A percentile compares a stretch with the other conserved stretches of the same genome.
Conservation (phyloP, 140 eudicot species). For the Anethum foeniculum region DNA sequence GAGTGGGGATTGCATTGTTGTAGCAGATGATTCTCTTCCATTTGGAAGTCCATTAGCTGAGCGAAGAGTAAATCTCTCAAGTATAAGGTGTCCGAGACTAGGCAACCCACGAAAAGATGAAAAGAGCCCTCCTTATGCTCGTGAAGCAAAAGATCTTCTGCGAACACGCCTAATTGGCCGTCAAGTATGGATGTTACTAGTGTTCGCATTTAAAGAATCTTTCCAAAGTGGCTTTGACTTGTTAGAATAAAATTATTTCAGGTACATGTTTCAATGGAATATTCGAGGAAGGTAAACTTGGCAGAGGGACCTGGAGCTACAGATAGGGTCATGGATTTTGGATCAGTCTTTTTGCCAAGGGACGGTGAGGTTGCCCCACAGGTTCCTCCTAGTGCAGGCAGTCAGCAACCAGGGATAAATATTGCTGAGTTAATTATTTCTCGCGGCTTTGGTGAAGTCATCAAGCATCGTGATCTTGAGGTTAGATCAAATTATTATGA, state of each 20-base stretch:
- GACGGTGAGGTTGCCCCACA: conserved; percentile 43
- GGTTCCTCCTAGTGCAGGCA: conserved; percentile 37
- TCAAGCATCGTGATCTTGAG: conserved; percentile 91
- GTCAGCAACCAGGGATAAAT: conserved; percentile 59
- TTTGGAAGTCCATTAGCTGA: conserved; percentile 93
- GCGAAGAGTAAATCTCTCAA: conserved; percentile 91
- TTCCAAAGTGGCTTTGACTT: conserved; percentile 2
- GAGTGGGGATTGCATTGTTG: conserved; percentile 85
- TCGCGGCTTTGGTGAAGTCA: conserved; percentile 77
- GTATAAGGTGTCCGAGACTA: conserved; percentile 82
- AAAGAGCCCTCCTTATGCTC: conserved; percentile 73
- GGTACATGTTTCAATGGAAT: conserved; percentile 99
- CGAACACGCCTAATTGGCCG: conserved; percentile 74
- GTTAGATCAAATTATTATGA: conserved; percentile 90
- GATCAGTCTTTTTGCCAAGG: conserved; percentile 74
- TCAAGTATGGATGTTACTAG: conserved; percentile 41
- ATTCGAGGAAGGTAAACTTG: conserved; percentile 74
- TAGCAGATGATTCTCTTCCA: conserved; percentile 90
- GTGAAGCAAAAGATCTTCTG: conserved; percentile 86
- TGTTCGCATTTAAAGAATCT: background rate
- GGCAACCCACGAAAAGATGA: conserved; percentile 83
- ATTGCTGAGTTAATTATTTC: conserved; percentile 74
- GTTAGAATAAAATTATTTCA: conserved; percentile 16
- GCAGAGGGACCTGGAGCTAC: conserved; percentile 57
- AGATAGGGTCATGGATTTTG: conserved; percentile 92